A percentile compares a stretch with the other conserved stretches of the same genome.
These are phyloP conservation scores for Scenedesmus sp. DNA, from an alignment of 163 green algal genomes.

Conservation along the genomic window DNA sequence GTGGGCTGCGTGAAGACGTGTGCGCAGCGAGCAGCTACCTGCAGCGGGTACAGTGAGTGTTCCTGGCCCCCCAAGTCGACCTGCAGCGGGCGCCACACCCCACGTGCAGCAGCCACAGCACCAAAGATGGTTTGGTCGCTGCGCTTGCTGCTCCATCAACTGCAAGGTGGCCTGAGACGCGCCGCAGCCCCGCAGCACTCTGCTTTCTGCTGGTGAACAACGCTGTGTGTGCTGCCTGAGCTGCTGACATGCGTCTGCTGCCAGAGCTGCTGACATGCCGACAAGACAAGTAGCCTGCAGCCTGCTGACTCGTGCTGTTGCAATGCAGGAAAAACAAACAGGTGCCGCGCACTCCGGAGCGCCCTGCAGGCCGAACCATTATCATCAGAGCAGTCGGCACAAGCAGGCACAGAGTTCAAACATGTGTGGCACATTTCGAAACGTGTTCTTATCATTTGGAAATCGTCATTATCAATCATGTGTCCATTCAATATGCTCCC, in stretches of 20 bases:
- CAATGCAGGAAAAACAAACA: not conserved
- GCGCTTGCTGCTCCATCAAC: not conserved
- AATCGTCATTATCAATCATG: no score
- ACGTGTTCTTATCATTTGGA: no score
- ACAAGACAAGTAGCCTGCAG: not conserved
- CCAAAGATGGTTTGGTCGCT: not conserved
- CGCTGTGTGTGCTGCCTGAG: not conserved
- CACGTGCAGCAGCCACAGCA: not conserved
- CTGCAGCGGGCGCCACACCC: slow-evolving; percentile 58
- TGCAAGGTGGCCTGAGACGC: no score
- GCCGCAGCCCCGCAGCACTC: not conserved
- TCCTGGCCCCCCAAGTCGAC: slow-evolving; percentile 78
- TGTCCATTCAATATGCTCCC: no score
- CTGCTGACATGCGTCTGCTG: not conserved
- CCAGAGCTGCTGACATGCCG: no score
- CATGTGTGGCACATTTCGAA: no score
- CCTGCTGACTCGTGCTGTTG: not conserved
- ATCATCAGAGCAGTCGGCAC: no score
- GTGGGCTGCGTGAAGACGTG: slow-evolving; percentile 84
- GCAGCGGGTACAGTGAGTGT: slow-evolving; percentile 85
- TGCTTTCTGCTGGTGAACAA: no score
- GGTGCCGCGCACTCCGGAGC: not conserved
- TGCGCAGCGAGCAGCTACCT: slow-evolving; percentile 64
- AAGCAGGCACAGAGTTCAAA: no score
- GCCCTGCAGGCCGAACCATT: no score